A percentile compares a stretch with the other conserved stretches of the same genome.
phyloP scores from a whole-genome alignment of 495 filamentous ascomycete species.

The Aspergillus carlsbadensis region DNA sequence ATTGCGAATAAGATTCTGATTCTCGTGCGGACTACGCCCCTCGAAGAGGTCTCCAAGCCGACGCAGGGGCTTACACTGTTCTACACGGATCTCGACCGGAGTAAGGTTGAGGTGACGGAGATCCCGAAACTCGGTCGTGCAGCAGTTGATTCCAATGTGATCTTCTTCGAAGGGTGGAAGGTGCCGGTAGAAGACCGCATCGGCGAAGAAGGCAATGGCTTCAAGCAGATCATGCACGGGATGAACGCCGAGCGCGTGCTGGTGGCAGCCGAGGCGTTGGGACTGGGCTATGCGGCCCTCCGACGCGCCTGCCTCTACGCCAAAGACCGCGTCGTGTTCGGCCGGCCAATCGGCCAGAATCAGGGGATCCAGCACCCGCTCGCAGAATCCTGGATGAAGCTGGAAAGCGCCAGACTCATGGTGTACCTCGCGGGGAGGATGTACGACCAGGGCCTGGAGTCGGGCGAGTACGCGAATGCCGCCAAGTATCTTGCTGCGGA shows the following conservation, averaged over 20 bases:
- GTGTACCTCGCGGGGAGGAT: constrained; percentile 66
- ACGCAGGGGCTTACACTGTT: constrained; percentile 63
- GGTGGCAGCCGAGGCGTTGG: constrained; percentile 65
- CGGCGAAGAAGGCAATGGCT: constrained; percentile 62
- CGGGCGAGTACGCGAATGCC: constrained; percentile 62
- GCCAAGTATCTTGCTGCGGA: constrained; percentile 70
- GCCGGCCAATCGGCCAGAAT: constrained; percentile 62
- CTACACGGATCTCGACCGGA: constrained; percentile 60
- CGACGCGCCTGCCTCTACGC: constrained; percentile 56
- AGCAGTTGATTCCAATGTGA: constrained; percentile 66
- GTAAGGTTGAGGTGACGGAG: constrained; percentile 48
- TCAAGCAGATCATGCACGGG: constrained; percentile 66
- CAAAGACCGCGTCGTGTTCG: constrained; percentile 58
- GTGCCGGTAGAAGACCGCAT: constrained; percentile 48
- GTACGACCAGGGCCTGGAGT: constrained; percentile 54
- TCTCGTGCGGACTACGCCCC: constrained; percentile 60
- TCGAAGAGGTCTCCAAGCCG: constrained; percentile 53
- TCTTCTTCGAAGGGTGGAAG: constrained; percentile 67
- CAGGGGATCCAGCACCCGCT: constrained; percentile 67
- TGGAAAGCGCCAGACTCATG: constrained; percentile 66
- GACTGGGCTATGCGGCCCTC: constrained; percentile 64
- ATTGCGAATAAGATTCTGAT: constrained; percentile 64
- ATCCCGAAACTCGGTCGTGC: constrained; percentile 71
- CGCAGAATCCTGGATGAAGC: constrained; percentile 63
- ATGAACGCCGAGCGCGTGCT: constrained; percentile 73